Evolutionary conservation across 108 stramenopile species (phyloP).

Genomic region (Nitzschia sp.): DNA sequence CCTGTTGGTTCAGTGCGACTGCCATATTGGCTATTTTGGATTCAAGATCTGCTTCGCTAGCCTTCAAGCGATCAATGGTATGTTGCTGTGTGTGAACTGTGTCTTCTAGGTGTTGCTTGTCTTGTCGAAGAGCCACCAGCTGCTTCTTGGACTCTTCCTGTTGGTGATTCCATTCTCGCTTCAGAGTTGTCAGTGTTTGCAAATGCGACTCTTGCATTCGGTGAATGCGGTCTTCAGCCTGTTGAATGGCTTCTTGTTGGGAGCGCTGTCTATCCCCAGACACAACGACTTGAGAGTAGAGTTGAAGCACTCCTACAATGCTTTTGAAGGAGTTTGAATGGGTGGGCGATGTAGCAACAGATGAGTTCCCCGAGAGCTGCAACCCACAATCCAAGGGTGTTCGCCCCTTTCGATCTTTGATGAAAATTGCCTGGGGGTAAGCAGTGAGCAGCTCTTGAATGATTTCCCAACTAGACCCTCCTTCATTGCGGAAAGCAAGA

Average conservation of each 20-base stretch:
- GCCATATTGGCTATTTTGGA: conserved; percentile 15
- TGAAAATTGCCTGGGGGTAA: conserved; percentile 66
- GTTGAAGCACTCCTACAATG: conserved; percentile 36
- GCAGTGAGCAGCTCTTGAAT: conserved; percentile 65
- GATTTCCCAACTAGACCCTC: conserved; percentile 43
- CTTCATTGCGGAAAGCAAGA: conserved; percentile 73
- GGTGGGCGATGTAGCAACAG: conserved; percentile 24
- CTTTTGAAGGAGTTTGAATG: conserved; percentile 43
- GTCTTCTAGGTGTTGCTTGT: conserved; percentile 14
- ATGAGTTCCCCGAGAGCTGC: not conserved
- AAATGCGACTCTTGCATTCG: conserved; percentile 38
- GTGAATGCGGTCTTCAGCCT: conserved; percentile 24
- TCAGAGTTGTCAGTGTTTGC: conserved; percentile 23
- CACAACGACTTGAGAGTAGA: conserved; percentile 50
- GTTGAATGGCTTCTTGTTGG: conserved; percentile 20
- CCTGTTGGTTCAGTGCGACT: conserved; percentile 6
- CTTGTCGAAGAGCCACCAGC: conserved; percentile 2
- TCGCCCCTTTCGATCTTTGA: conserved; percentile 78
- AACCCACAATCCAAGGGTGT: conserved; percentile 58
- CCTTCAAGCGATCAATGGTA: not conserved
- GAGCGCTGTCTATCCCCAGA: conserved; percentile 29
- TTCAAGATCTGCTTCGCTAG: conserved; percentile 12
- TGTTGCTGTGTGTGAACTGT: conserved; percentile 6
- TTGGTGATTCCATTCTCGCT: conserved; percentile 22
- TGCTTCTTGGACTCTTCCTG: conserved; percentile 17